Conservation (phyloP, 2,329 filamentous ascomycete species). For the Ceratocystis huliohia region DNA sequence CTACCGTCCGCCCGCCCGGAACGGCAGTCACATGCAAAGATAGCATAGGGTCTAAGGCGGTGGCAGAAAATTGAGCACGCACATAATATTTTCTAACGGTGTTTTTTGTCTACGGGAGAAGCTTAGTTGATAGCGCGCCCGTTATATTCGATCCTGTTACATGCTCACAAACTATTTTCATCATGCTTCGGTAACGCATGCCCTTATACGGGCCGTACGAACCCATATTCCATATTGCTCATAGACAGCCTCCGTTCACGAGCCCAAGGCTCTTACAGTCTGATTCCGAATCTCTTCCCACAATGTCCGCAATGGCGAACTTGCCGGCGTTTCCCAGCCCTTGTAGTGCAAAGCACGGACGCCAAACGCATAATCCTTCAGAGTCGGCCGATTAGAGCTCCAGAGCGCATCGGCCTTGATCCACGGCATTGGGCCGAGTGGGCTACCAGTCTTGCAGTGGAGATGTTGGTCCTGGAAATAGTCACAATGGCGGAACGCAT, state of each 20-base stretch:
- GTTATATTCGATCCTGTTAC: too few relatives aligned
- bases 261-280: neutral
- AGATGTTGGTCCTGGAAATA: constrained; percentile 16
- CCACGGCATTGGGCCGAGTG: constrained; percentile 20
- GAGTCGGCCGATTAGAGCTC: constrained; percentile 17
- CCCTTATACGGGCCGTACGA: neutral
- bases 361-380: constrained; percentile 16
- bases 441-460: constrained; percentile 12
- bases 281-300: constrained; percentile 13
- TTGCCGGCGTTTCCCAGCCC: constrained; percentile 16
- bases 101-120: neutral
- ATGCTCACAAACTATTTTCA: too few relatives aligned
- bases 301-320: constrained; percentile 9
- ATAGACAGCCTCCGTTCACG: neutral
- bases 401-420: constrained; percentile 14
- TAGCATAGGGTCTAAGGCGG: neutral
- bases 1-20: neutral
- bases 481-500: constrained; percentile 29
- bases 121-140: too few relatives aligned
- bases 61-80: neutral
- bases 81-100: neutral
- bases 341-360: constrained; percentile 20
- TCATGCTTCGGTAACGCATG: too few relatives aligned
- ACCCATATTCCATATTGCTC: neutral
- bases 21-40: neutral